A percentile compares a stretch with the other conserved stretches of the same genome.
phyloP scores from a whole-genome alignment of 331 rosid species.

The Malus hybrid region DNA sequence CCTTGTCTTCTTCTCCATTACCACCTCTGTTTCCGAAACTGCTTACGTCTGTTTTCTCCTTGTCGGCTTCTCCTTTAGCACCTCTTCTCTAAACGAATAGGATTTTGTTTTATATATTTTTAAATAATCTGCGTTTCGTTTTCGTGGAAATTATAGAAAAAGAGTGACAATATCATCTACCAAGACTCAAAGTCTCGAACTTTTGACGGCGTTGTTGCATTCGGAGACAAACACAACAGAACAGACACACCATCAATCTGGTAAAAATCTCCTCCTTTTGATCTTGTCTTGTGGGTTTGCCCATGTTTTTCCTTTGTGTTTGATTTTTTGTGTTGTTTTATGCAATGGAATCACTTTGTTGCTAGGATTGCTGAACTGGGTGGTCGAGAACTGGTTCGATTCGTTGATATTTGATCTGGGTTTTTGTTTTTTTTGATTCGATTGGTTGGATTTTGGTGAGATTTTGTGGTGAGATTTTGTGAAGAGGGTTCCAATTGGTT shows the following conservation, averaged over 20 bases:
- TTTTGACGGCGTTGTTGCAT: slow-evolving; percentile 1
- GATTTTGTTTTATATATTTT: neutral
- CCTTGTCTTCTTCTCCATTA: slow-evolving; percentile 5
- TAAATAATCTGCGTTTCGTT: neutral
- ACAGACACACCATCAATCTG: neutral
- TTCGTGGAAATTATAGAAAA: neutral
- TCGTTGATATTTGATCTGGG: slow-evolving; percentile 24
- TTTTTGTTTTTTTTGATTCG: slow-evolving; percentile 9
- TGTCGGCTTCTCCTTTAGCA: slow-evolving; percentile 4
- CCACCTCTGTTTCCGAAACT: neutral
- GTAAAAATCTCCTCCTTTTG: neutral
- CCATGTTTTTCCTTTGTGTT: neutral
- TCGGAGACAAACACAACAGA: neutral
- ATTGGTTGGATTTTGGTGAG: neutral
- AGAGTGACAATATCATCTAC: neutral
- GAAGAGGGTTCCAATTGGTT: slow-evolving; percentile 6
- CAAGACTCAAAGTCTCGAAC: neutral
- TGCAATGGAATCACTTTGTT: slow-evolving; percentile 8
- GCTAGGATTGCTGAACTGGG: neutral
- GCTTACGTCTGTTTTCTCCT: slow-evolving; percentile 2
- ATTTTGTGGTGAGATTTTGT: neutral
- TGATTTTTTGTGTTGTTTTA: neutral
- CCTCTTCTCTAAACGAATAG: slow-evolving; percentile 19
- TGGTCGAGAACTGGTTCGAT: neutral
- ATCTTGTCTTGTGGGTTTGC: slow-evolving; percentile 1